Base-by-base conservation (phyloP, 495 filamentous ascomycete genomes). In the Penicillium nucicola region DNA sequence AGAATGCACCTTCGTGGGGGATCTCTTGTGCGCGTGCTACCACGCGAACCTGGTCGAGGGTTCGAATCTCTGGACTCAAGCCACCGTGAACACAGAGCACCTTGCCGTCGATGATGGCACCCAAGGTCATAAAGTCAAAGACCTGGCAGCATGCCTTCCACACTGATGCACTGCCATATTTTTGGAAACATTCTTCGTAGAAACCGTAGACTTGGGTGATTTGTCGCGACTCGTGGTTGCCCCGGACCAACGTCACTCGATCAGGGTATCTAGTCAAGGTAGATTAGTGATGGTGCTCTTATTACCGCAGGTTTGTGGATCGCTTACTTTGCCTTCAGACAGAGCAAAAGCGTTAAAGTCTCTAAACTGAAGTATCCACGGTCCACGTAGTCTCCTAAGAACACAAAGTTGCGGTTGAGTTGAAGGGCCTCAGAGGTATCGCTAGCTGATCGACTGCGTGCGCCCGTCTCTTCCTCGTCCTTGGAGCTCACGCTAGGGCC, bases 81-180 rank as follows among this genome's bases (percentile, higher is more conserved):
- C 93, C 93, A 50, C 93, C 93, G 64, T 98, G 93, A 39, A 98
- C 95, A 68, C 93, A 98, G 5, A 98, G 80, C 18, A 98, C 91
- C 64, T 93, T 90, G 45, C 93, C 95, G 60, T 98, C 93, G 38
- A 98, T 90, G 56, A 98, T 96, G 17, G 93, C 93, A 22, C 92
- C 93, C 17, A 98, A 81, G 11, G 95, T 91, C 42, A 98, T 81
- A 68, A 98, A 98, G 71, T 98, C 93, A 61, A 98, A 98, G 17
- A 98, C 93, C 70, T 97, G 95, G 60, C 93, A 98, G 72, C 93
- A 98, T 0, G 92, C 89, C 71, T 98, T 98, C 93, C 93, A 98
- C 15, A 98, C 93, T 8, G 90, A 95, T 5, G 93, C 93, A 66
- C 96, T 97, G 49, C 92, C 92, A 62, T 98, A 98, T 64, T 98